These are phyloP conservation scores for Phylloporus scabripes DNA, from an alignment of 768 basidiomycete genomes.

Conservation along the genomic window DNA sequence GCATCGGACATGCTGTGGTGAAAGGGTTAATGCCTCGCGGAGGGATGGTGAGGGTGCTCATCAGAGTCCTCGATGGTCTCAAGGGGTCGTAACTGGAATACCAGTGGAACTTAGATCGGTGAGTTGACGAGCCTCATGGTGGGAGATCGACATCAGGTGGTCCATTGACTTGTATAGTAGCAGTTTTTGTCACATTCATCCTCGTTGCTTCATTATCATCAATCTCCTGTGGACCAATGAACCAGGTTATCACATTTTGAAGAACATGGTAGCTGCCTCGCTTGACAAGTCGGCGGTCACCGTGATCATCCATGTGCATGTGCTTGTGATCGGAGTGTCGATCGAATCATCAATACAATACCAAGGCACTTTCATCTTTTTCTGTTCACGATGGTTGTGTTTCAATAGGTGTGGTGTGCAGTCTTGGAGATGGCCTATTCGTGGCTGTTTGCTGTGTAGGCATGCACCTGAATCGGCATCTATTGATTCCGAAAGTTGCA, in stretches of 20 bases:
- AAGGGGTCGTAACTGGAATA: constrained; percentile 5
- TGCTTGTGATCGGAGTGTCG: background rate
- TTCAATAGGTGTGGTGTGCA: no score
- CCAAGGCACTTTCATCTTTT: no score
- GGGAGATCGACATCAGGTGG: background rate
- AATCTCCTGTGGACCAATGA: background rate
- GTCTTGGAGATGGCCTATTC: no score
- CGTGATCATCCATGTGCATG: background rate
- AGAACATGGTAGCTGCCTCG: background rate
- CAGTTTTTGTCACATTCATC: background rate
- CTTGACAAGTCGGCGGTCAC: background rate
- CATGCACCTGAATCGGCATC: no score
- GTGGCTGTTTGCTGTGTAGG: no score
- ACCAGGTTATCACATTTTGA: background rate
- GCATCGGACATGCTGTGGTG: constrained; percentile 2
- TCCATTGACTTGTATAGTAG: background rate
- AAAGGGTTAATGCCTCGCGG: constrained; percentile 22
- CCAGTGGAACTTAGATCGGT: background rate
- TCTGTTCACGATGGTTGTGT: no score
- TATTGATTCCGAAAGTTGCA: no score
- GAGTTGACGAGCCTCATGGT: background rate
- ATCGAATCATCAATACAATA: background rate
- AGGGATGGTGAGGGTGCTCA: constrained; percentile 19
- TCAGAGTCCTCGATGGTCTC: constrained; percentile 13
- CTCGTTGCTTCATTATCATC: background rate